Evolutionary conservation across 2,329 filamentous ascomycete genomes (phyloP).

Genomic region (Didymella sp.): DNA sequence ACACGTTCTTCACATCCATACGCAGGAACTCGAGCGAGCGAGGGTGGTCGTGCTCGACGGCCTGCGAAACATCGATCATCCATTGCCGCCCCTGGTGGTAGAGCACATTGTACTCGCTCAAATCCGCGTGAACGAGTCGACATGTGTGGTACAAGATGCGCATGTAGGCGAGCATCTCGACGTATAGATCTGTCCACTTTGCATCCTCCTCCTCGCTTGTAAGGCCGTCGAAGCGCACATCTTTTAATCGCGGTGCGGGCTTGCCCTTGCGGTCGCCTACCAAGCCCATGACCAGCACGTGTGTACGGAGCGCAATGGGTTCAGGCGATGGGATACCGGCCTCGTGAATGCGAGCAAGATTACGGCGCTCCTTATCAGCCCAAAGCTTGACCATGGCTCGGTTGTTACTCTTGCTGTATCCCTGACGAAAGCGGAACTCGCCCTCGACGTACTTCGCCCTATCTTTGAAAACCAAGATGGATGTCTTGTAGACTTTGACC

Average conservation of each 20-base stretch:
- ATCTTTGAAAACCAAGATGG: conserved; percentile 97
- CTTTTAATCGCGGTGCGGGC: conserved; percentile 86
- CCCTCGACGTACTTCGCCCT: conserved; percentile 94
- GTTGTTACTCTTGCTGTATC: conserved; percentile 93
- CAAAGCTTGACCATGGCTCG: conserved; percentile 97
- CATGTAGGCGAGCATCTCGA: conserved; percentile 87
- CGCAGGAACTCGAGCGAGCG: conserved; percentile 90
- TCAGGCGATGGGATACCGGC: conserved; percentile 91
- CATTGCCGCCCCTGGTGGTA: conserved; percentile 84
- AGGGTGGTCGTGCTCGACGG: conserved; percentile 95
- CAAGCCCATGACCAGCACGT: conserved; percentile 95
- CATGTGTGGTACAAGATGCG: conserved; percentile 92
- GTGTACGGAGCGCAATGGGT: conserved; percentile 85
- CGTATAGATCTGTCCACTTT: conserved; percentile 79
- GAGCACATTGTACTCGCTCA: conserved; percentile 97
- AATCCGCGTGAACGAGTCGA: conserved; percentile 89
- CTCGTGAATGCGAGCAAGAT: conserved; percentile 81
- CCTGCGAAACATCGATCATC: conserved; percentile 97
- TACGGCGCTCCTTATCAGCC: conserved; percentile 98
- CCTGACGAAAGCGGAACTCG: conserved; percentile 88
- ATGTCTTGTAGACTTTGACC: conserved; percentile 99
- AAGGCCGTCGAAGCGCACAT: conserved; percentile 75
- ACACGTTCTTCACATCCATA: conserved; percentile 98
- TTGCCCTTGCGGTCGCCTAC: conserved; percentile 86
- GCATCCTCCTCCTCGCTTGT: conserved; percentile 63